Evolutionary conservation across 1,284 basidiomycete genomes (phyloP).

Genomic region (Ustilago lituana): DNA sequence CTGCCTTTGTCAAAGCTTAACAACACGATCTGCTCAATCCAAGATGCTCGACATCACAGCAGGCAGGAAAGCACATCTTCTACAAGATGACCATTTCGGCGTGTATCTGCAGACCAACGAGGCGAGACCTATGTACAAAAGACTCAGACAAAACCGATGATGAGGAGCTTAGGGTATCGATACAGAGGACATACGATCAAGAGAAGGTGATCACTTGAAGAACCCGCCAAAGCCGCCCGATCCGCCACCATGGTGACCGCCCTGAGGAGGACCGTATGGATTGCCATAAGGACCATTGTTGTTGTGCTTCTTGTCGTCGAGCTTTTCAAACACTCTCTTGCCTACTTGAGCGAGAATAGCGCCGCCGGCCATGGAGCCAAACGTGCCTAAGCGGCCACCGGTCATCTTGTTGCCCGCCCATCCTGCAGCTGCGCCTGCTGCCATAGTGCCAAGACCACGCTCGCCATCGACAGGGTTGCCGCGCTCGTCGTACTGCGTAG

Average conservation of each 20-base stretch:
- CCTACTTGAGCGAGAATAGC: constrained; percentile 56
- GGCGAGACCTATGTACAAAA: too few species aligned
- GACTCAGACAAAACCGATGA: too few species aligned
- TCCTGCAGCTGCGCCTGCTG: constrained; percentile 50
- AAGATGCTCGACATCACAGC: too few species aligned
- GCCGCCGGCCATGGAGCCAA: constrained; percentile 44
- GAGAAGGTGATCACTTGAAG: constrained; percentile 21
- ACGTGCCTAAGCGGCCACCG: constrained; percentile 48
- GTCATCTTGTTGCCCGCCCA: constrained; percentile 56
- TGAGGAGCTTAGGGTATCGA: neutral
- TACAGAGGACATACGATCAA: neutral
- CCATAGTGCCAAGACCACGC: constrained; percentile 60
- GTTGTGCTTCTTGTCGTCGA: constrained; percentile 37
- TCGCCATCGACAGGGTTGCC: constrained; percentile 58
- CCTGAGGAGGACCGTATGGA: constrained; percentile 23
- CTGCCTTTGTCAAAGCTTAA: constrained; percentile 27
- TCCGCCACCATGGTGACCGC: constrained; percentile 16
- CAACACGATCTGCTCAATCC: too few species aligned
- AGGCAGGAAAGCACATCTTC: too few species aligned
- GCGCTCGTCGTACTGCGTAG: constrained; percentile 51
- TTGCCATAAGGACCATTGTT: constrained; percentile 22
- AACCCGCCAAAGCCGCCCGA: constrained; percentile 31
- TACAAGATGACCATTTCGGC: too few species aligned
- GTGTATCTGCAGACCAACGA: too few species aligned
- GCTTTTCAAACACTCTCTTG: constrained; percentile 52